Base-by-base conservation (phyloP, 2,329 filamentous ascomycete species). In the Xylariaceae sp. region DNA sequence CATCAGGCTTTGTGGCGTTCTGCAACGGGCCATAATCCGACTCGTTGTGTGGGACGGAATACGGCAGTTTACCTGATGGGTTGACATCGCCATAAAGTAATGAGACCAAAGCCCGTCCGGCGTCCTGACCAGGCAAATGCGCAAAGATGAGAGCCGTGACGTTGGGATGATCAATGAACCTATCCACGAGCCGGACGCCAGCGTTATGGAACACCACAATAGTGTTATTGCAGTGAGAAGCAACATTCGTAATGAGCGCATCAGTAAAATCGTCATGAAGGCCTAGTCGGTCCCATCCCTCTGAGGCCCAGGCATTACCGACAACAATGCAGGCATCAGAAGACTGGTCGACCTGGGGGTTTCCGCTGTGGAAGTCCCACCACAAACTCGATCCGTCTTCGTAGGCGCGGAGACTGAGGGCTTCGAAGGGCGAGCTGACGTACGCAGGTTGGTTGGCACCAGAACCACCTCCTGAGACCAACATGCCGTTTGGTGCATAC, bases 51-150 rank as follows among this genome's bases (percentile, higher is more conserved):
- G 76, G 80, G 30, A 83, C 80, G 0, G 80, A 81, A 67, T 80
- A 82, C 2, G 77, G 76, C 52, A 81, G 70, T 66, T 80, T 79
- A 44, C 78, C 78, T 11, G 73, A 77, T 2, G 78, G 78, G 47
- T 72, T 75, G 4, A 70, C 71, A 4, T 74, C 70, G 52, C 89
- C 89, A 72, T 89, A 92, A n/a, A 92, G 80, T 42, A 92, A 79
- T 67, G 90, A 88, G 1, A 84, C 84, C 51, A 92, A 81, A 3
- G 88, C 82, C 67, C 90, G 89, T 7, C 89, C 89, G 60, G 82
- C 87, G 74, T 92, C 86, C 80, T 69, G 70, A 2, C 69, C 69
- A 0, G 69, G 69, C 0, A 69, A 62, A 47, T 71, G 69, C 2
- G 68, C 69, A 37, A 87, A 91, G 23, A 92, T 76, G 55, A 92